Base-by-base conservation (phyloP, 345 rosid species). In the Populus ilicifolia region DNA sequence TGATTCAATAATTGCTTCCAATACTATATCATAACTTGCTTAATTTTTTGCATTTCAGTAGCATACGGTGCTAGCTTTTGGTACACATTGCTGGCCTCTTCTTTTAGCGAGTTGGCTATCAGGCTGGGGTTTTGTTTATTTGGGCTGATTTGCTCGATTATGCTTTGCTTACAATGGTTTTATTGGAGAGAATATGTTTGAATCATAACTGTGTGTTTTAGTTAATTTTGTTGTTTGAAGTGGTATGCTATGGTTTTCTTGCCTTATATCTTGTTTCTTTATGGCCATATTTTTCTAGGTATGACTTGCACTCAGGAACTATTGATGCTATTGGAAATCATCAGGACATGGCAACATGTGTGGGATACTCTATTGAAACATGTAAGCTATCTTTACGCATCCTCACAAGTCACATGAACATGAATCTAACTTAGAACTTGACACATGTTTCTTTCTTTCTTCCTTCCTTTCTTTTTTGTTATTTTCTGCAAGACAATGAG, bases 261-360 rank as follows among this genome's bases (percentile, higher is more conserved):
- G 56, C 36, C 74, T 29, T 38, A 41, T 61, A 2, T 67, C 9
- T n/a, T 74, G 69, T 69, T 16, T 76, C 48, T 18, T 46, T 83
- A 30, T 25, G 23, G 56, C n/a, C 20, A 21, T 41, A n/a, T 23
- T 69, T 72, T 85, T 66, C 77, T 73, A 91, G 99, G 89, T 91
- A 83, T 39, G 92, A 93, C 83, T 86, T 96, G 83, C 79, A 88
- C 72, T 82, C 80, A 0, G 94, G 89, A 84, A 75, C 73, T 72
- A 77, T 30, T 63, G 84, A 82, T 27, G 73, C 63, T 3, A 38
- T 90, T 75, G 99, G 99, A 72, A 86, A 81, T 30, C 99, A 93
- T 87, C 86, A 82, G 33, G 95, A 91, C 74, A 77, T 91, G 75
- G 94, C 94, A 68, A 90, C 92, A 29, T 89, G 91, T 25, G 77